phyloP scores from a whole-genome alignment of 257 asterid genomes.

The Capsicum pubescens region DNA sequence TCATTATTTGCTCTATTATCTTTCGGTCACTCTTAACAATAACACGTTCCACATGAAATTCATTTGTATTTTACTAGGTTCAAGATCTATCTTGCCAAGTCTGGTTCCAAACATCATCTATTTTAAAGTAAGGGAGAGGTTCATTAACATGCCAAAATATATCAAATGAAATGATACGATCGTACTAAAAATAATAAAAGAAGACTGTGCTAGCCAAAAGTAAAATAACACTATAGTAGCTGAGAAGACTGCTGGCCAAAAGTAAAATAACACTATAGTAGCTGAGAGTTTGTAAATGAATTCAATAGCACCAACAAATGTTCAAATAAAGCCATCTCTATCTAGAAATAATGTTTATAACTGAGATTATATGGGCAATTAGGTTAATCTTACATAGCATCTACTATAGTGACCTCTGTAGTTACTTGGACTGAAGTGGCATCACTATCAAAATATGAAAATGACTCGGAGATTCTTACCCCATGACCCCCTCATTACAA shows the following conservation, averaged over 20 bases:
- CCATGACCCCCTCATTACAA: too few species aligned
- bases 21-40: not conserved
- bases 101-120: not conserved
- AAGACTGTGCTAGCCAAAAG: not conserved
- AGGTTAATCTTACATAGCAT: not conserved
- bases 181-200: not conserved
- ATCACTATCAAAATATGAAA: not conserved
- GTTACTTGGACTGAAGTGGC: not conserved
- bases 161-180: not conserved
- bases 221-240: too few species aligned
- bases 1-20: not conserved
- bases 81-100: not conserved
- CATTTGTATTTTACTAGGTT: constrained; percentile 8
- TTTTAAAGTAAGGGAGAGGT: not conserved
- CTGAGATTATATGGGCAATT: not conserved
- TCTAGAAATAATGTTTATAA: not conserved
- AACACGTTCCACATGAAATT: constrained; percentile 1
- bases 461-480: not conserved
- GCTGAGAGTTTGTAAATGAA: not conserved
- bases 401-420: not conserved
- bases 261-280: not conserved
- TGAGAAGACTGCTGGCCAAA: not conserved
- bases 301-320: not conserved
- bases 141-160: not conserved
- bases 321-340: not conserved